Conservation (phyloP, 2,329 filamentous ascomycete species). For the Hirsutella minnesotensis region DNA sequence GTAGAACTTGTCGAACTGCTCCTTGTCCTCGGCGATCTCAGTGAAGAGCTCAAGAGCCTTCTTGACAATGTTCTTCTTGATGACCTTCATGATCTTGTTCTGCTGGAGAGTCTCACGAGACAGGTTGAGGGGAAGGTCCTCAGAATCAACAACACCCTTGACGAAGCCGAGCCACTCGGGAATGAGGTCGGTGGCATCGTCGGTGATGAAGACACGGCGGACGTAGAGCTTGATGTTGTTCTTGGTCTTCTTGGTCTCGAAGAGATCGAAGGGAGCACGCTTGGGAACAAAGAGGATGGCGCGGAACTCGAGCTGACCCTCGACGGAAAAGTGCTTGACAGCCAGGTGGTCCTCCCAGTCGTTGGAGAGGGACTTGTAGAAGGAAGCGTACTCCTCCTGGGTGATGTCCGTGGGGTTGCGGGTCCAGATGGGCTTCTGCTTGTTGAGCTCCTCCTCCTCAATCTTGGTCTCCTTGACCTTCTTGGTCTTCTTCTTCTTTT, state of each 20-base stretch:
- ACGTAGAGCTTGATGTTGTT: slow-evolving; percentile 99
- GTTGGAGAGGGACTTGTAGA: slow-evolving; percentile 99
- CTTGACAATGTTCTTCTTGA: slow-evolving; percentile 99
- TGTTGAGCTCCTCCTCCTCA: slow-evolving; percentile 99
- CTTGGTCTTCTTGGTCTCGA: slow-evolving; percentile 99
- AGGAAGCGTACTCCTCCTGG: slow-evolving; percentile 92
- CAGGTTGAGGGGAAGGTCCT: slow-evolving; percentile 98
- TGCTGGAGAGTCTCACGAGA: slow-evolving; percentile 99
- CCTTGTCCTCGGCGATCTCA: slow-evolving; percentile 98
- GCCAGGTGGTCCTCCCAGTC: slow-evolving; percentile 99
- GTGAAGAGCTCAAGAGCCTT: slow-evolving; percentile 99
- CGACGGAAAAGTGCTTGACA: slow-evolving; percentile 99
- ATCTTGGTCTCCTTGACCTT: slow-evolving; percentile 98
- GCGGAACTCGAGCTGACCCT: slow-evolving; percentile 99
- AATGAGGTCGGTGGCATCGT: slow-evolving; percentile 97
- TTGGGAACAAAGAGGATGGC: slow-evolving; percentile 99
- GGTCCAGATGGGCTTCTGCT: slow-evolving; percentile 99
- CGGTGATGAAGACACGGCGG: slow-evolving; percentile 99
- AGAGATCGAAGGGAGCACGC: slow-evolving; percentile 98
- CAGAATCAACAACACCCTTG: slow-evolving; percentile 99
- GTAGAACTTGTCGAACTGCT: slow-evolving; percentile 99
- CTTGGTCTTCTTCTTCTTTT: slow-evolving; percentile 95
- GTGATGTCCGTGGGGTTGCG: slow-evolving; percentile 93
- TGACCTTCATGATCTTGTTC: slow-evolving; percentile 99
- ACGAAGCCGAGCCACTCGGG: slow-evolving; percentile 98